These are phyloP conservation scores for Lanmaoa pseudosensibilis DNA, from an alignment of 768 basidiomycete genomes.

Conservation along the genomic window DNA sequence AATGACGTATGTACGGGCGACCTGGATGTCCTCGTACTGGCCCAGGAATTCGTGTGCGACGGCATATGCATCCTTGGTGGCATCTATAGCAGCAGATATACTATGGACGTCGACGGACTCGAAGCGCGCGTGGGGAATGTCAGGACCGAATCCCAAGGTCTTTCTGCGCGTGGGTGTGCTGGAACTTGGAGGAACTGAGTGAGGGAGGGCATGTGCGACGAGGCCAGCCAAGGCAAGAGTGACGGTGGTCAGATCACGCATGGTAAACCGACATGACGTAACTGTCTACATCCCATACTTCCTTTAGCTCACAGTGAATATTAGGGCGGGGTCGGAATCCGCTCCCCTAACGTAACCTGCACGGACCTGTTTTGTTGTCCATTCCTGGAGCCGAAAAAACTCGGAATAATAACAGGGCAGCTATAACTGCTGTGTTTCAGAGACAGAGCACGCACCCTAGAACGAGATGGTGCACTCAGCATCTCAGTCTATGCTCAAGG, in stretches of 20 bases:
- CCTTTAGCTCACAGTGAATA: too few relatives aligned
- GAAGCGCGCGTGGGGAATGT: conserved; percentile 71
- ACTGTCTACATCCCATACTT: too few relatives aligned
- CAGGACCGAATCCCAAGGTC: conserved; percentile 87
- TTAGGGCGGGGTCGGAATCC: too few relatives aligned
- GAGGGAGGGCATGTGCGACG: conserved; percentile 55
- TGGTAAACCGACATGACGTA: conserved; percentile 22
- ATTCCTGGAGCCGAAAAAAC: too few relatives aligned
- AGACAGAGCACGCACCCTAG: neutral
- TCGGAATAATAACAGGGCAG: too few relatives aligned
- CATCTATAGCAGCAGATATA: conserved; percentile 40
- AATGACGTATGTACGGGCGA: conserved; percentile 53
- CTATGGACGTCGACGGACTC: conserved; percentile 41
- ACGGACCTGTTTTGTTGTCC: too few relatives aligned
- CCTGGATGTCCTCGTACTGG: conserved; percentile 37
- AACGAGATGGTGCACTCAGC: neutral
- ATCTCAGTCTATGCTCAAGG: neutral
- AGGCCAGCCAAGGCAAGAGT: conserved; percentile 60
- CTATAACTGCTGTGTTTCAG: too few relatives aligned
- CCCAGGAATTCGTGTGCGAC: conserved; percentile 64
- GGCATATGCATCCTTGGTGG: conserved; percentile 50
- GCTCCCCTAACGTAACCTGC: too few relatives aligned
- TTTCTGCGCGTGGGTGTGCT: conserved; percentile 52
- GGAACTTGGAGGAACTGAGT: conserved; percentile 24
- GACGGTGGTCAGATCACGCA: conserved; percentile 68